Evolutionary conservation across 2,329 filamentous ascomycete species (phyloP).

Genomic region (Blastomyces percursus): DNA sequence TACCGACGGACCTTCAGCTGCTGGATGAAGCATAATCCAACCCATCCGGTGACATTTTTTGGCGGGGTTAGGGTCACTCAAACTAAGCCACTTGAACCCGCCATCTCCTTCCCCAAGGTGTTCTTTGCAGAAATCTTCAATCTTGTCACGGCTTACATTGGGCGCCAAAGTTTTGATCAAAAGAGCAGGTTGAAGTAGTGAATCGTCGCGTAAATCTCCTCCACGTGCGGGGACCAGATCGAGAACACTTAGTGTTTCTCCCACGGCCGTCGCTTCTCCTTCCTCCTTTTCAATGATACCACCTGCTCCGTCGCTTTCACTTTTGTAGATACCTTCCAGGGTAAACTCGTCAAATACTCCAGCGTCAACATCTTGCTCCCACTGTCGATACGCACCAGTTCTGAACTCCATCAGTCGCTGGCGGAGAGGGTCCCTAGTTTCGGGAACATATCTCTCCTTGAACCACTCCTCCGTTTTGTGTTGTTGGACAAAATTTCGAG

Average conservation of each 20-base stretch:
- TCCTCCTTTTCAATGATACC: slow-evolving; percentile 88
- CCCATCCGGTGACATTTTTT: slow-evolving; percentile 97
- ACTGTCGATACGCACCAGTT: slow-evolving; percentile 66
- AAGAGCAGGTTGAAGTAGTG: slow-evolving; percentile 76
- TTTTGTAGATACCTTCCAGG: slow-evolving; percentile 86
- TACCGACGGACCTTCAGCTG: slow-evolving; percentile 53
- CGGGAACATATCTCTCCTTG: slow-evolving; percentile 81
- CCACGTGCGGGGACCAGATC: slow-evolving; percentile 76
- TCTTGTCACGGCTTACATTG: slow-evolving; percentile 83
- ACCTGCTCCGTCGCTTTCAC: slow-evolving; percentile 75
- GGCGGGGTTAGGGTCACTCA: slow-evolving; percentile 92
- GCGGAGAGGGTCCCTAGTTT: slow-evolving; percentile 65
- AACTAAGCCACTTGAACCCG: slow-evolving; percentile 88
- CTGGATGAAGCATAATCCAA: slow-evolving; percentile 91
- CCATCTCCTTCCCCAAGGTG: slow-evolving; percentile 83
- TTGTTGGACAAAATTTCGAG: slow-evolving; percentile 75
- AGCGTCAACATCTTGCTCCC: slow-evolving; percentile 75
- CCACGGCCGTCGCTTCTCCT: slow-evolving; percentile 80
- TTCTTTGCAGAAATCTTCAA: slow-evolving; percentile 90
- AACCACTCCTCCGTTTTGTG: slow-evolving; percentile 99
- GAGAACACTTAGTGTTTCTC: slow-evolving; percentile 84
- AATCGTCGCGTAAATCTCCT: slow-evolving; percentile 81
- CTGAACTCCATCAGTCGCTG: slow-evolving; percentile 69
- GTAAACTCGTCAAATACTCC: slow-evolving; percentile 92
- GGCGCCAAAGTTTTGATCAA: slow-evolving; percentile 97